Conservation (phyloP, 1,284 basidiomycete species). For the Ceratobasidium sp. region DNA sequence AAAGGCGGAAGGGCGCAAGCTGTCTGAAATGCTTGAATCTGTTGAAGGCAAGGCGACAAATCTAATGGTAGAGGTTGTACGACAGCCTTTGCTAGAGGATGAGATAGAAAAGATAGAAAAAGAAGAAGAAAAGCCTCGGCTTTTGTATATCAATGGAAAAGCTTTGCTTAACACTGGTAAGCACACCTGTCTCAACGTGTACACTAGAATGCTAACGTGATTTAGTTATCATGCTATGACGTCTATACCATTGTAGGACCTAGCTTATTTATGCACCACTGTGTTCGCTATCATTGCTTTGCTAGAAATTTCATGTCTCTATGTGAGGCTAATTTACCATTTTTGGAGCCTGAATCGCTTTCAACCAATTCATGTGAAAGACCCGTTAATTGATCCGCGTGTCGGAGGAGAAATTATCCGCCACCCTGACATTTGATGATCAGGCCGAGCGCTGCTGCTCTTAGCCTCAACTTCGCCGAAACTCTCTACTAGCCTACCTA, state of each 20-base stretch:
- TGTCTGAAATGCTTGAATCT: slow-evolving; percentile 70
- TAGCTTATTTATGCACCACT: slow-evolving; percentile 17
- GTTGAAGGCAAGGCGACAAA: slow-evolving; percentile 67
- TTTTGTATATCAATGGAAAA: slow-evolving; percentile 79
- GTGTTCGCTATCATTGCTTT: not conserved
- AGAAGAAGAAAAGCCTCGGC: slow-evolving; percentile 44
- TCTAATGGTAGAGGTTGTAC: slow-evolving; percentile 61
- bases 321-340: slow-evolving; percentile 10
- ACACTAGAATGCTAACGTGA: not conserved
- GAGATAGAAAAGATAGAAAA: slow-evolving; percentile 28
- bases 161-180: slow-evolving; percentile 75
- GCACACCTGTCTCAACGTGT: not conserved
- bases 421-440: slow-evolving; percentile 1
- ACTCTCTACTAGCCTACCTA: not conserved
- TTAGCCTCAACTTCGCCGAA: not conserved
- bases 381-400: not conserved
- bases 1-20: slow-evolving; percentile 64
- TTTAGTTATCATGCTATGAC: slow-evolving; percentile 40
- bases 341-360: not conserved
- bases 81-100: slow-evolving; percentile 45
- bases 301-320: not conserved
- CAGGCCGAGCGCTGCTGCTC: not conserved
- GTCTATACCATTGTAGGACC: slow-evolving; percentile 2
- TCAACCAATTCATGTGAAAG: not conserved
- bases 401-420: no score